Conservation (phyloP, 176 grass and related monocot genomes). For the Areca catechu region DNA sequence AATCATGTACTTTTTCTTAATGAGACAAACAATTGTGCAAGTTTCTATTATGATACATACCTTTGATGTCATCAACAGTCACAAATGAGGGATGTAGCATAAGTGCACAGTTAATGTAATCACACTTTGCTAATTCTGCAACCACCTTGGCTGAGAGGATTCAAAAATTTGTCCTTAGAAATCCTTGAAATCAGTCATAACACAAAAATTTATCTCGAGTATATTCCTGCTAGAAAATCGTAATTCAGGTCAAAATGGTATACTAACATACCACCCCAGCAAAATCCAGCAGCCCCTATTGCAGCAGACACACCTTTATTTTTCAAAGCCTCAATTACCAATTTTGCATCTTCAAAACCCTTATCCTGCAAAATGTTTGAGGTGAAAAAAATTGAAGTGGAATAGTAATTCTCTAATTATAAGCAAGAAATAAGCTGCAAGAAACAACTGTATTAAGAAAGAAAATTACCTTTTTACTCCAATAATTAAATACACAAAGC, state of each 20-base stretch:
- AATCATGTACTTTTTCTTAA: neutral
- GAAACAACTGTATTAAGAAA: neutral
- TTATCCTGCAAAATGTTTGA: constrained; percentile 12
- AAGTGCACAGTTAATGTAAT: constrained; percentile 27
- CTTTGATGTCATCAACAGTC: constrained; percentile 41
- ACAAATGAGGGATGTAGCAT: constrained; percentile 31
- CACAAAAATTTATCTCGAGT: neutral
- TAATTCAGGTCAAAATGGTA: neutral
- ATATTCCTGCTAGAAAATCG: too few species aligned
- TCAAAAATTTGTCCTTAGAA: constrained; percentile 2
- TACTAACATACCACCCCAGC: constrained; percentile 35
- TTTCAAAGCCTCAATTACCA: constrained; percentile 27
- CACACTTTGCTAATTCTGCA: constrained; percentile 34
- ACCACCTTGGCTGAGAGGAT: constrained; percentile 33
- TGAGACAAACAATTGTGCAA: neutral
- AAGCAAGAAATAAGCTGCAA: neutral
- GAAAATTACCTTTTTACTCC: too few species aligned
- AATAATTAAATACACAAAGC: too few species aligned
- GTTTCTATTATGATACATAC: neutral
- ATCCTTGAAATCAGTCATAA: neutral
- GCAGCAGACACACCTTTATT: constrained; percentile 23
- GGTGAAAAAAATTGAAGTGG: neutral
- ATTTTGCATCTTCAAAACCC: constrained; percentile 47
- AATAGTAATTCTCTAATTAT: neutral
- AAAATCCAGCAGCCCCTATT: constrained; percentile 44